Evolutionary conservation across 78 protist species (phyloP), one percentile per base, ranked within the genome.

Genomic region (Dictyostelium discoideum): DNA sequence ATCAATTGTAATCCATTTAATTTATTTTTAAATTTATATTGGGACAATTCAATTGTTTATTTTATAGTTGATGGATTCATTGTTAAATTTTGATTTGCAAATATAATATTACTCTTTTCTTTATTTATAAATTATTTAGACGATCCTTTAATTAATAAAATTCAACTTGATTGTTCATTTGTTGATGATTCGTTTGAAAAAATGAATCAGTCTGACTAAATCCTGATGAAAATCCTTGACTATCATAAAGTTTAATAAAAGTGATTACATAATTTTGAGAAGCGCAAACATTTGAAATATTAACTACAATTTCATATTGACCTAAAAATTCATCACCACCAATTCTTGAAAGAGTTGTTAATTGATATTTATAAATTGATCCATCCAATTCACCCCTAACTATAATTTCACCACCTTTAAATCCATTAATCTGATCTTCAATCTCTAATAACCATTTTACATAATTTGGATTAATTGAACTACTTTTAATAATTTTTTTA

Each of bases 1-100:
- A 79, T 42, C 2, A 87, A 37, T 46, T 87, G 86, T n/a, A 87
- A 9, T 20, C 42, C 44, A 63, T 77, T 46, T 8, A 79, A 85
- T 26, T 5, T 20, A n/a, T 18, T 32, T 32, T 1, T 5, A 14
- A 87, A 87, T 14, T 7, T 13, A 65, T 79, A 87, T 5, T 39
- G 32, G 4, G 20, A 2, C 0, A 87, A 10, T n/a, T 48, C 86
- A 8, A 87, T 87, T 1, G 85, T 63, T 1, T 60, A 79, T 29
- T 87, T 87, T 5, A 80, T 20, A 24, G 85, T 18, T 2, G 32
- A 46, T 26, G 85, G 85, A 48, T 80, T 24, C 65, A 80, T 80
- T 24, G 11, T n/a, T 20, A 80, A 46, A n/a, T 46, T n/a, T 46
- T 80, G 54, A 48, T 39, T 44, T 7, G 85, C 85, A 46, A 80